Percentiles rank a stretch among this genome's conserved stretches.
phyloP scores from a whole-genome alignment of 148 eudicot species.

The Amaranthus palmeri region DNA sequence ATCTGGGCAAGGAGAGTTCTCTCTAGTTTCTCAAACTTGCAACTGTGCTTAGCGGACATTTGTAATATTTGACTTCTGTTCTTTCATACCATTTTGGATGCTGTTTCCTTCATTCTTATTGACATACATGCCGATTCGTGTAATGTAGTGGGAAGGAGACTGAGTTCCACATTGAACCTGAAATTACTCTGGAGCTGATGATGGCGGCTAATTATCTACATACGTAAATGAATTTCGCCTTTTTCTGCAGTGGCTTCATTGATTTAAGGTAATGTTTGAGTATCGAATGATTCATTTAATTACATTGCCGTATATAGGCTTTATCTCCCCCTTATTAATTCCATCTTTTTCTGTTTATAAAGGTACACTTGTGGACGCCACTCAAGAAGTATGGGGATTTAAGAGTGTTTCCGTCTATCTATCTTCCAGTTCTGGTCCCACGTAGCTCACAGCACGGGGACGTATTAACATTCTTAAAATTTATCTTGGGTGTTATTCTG shows the following conservation, averaged over 20 bases:
- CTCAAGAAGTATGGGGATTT: constrained; percentile 7
- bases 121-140: neutral
- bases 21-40: neutral
- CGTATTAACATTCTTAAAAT: neutral
- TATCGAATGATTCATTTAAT: neutral
- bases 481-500: constrained; percentile 8
- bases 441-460: constrained; percentile 4
- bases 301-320: neutral
- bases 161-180: constrained; percentile 97
- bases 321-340: neutral
- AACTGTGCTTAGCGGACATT: neutral
- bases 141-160: constrained; percentile 86
- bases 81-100: too few species aligned
- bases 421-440: neutral
- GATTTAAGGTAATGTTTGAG: constrained; percentile 7
- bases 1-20: neutral
- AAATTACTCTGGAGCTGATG: constrained; percentile 94
- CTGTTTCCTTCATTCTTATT: neutral
- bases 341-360: neutral
- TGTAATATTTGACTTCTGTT: neutral
- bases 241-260: constrained; percentile 13
- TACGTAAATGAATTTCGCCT: constrained; percentile 42
- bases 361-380: constrained; percentile 14
- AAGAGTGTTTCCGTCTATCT: neutral
- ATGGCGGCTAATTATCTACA: constrained; percentile 99